Percentiles rank a stretch among this genome's conserved stretches.
These are phyloP conservation scores for Arthrobotrys pseudoclavata DNA, from an alignment of 2,329 filamentous ascomycete species.

Conservation along the genomic window DNA sequence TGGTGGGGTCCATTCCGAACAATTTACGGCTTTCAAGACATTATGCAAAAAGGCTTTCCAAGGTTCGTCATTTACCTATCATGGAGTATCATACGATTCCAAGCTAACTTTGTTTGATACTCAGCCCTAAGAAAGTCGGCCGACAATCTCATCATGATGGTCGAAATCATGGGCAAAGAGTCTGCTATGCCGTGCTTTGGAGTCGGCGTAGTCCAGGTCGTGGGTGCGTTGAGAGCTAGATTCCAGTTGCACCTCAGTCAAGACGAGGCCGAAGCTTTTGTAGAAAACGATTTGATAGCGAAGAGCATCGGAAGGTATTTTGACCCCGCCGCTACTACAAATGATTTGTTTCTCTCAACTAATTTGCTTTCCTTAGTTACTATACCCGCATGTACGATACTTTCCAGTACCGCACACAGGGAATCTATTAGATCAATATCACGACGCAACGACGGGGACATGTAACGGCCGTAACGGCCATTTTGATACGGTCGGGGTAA, in stretches of 20 bases:
- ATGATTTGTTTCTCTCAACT: not conserved
- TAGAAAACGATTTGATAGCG: conserved; percentile 81
- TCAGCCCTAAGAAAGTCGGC: conserved; percentile 80
- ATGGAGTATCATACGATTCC: conserved; percentile 2
- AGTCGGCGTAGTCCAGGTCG: conserved; percentile 79
- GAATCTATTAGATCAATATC: conserved; percentile 76
- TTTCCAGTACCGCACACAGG: conserved; percentile 88
- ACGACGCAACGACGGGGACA: not conserved
- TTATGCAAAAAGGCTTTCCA: conserved; percentile 88
- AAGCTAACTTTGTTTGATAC: conserved; percentile 43
- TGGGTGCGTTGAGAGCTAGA: conserved; percentile 77
- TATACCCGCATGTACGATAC: conserved; percentile 75
- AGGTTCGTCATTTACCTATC: conserved; percentile 69
- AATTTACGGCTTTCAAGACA: conserved; percentile 81
- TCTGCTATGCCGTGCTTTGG: conserved; percentile 88
- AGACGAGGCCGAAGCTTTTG: conserved; percentile 83
- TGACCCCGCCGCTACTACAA: not conserved
- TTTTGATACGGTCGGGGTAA: conserved; percentile 35
- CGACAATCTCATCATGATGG: conserved; percentile 83
- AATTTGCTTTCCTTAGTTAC: conserved; percentile 18
- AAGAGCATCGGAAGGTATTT: conserved; percentile 85
- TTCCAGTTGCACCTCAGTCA: conserved; percentile 87
- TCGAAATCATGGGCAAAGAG: conserved; percentile 85
- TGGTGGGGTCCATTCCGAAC: conserved; percentile 77
- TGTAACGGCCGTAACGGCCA: conserved; percentile 19